Base-by-base conservation (phyloP, 2,329 filamentous ascomycete genomes). In the Fusarium sp. region DNA sequence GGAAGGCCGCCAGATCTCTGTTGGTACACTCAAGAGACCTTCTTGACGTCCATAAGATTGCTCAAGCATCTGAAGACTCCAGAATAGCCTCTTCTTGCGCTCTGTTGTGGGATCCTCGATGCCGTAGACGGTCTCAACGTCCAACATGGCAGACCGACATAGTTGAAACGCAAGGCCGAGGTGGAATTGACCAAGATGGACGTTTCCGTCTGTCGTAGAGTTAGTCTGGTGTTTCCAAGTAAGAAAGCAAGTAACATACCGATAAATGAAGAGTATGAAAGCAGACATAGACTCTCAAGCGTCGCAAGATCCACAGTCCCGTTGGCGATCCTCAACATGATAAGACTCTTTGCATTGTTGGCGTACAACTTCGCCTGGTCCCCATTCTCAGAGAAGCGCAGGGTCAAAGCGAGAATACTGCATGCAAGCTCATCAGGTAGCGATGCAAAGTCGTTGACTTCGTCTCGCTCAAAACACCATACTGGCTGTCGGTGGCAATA, bases 311-410 rank as follows among this genome's bases (percentile, higher is more conserved):
- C 81, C 4, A 86, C 84, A 0, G 82, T 81, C 4, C 84, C 84
- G 59, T 84, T 84, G 1, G 84, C 84, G 36, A 86, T 82, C 21
- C 84, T 82, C 7, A 84, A 78, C 84, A 85, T 86, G 66, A 77
- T 80, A 67, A 79, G 72, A 57, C 73, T 81, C 75, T 75, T 82
- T 40, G 79, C 84, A 74, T 76, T 80, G 49, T 79, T 79, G 42
- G 76, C 75, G 40, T 81, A 80, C 7, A 78, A 54, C 57, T 77
- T 77, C 14, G 76, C 53, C 45, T 78, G 76, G 11, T 80, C 75
- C 7, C 75, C 66, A 39, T 73, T 79, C 3, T 79, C 75, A 4
- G 78, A 79, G 65, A 81, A 83, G 19, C 80, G 79, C 50, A 79
- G 73, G 1, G 80, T 81, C 44, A 83, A 52, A 1, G 80, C 79